Evolutionary conservation across 352 stramenopile genomes (phyloP).

Genomic region (Phytophthora aleatoria): DNA sequence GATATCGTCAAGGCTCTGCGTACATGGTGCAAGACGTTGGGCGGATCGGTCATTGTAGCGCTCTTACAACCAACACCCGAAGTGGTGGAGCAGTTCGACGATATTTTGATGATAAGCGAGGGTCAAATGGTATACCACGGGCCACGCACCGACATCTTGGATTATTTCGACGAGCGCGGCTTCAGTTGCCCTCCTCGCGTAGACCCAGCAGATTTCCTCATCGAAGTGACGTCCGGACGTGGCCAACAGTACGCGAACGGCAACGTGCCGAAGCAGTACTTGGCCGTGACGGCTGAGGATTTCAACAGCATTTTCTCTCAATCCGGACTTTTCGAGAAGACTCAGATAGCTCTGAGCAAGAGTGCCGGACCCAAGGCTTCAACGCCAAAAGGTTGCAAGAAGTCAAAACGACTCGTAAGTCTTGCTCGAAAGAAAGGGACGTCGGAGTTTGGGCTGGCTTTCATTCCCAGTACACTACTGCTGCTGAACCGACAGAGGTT

Average conservation of each 20-base stretch:
- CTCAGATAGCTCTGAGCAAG: slow-evolving; percentile 46
- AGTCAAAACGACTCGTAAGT: slow-evolving; percentile 53
- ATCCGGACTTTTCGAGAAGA: slow-evolving; percentile 62
- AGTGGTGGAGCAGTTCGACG: slow-evolving; percentile 95
- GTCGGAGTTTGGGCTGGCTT: slow-evolving; percentile 57
- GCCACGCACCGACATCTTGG: slow-evolving; percentile 62
- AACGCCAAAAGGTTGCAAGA: slow-evolving; percentile 49
- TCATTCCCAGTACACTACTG: slow-evolving; percentile 47
- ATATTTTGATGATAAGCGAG: slow-evolving; percentile 94
- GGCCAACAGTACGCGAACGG: slow-evolving; percentile 54
- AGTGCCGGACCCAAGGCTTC: slow-evolving; percentile 47
- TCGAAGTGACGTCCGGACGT: slow-evolving; percentile 70
- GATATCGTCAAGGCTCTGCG: slow-evolving; percentile 63
- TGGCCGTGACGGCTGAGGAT: slow-evolving; percentile 43
- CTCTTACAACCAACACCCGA: slow-evolving; percentile 78
- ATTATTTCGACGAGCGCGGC: slow-evolving; percentile 87
- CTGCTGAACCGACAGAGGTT: slow-evolving; percentile 66
- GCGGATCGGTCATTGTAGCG: slow-evolving; percentile 43
- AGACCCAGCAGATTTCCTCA: slow-evolving; percentile 72
- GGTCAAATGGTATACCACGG: slow-evolving; percentile 95
- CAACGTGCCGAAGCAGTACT: slow-evolving; percentile 31
- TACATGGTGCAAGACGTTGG: slow-evolving; percentile 44
- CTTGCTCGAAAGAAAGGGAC: slow-evolving; percentile 54
- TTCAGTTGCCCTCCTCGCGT: slow-evolving; percentile 72
- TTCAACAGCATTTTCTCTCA: slow-evolving; percentile 67